A percentile compares a stretch with the other conserved stretches of the same genome.
Evolutionary conservation across 768 basidiomycete species (phyloP).

Genomic region (Lactarius sanguifluus): DNA sequence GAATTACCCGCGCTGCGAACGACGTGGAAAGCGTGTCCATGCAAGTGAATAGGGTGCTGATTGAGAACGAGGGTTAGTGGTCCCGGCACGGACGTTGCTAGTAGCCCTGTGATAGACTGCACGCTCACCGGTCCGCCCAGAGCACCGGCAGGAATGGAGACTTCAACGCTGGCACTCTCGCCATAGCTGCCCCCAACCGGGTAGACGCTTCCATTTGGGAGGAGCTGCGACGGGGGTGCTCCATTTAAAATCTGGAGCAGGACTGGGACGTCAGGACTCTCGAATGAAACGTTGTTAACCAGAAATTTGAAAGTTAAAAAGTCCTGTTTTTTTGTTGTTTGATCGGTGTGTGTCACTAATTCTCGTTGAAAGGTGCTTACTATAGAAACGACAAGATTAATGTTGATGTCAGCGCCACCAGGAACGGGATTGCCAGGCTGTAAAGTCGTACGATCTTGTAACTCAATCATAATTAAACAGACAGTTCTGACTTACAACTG

Average conservation of each 20-base stretch:
- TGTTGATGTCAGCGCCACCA: conserved; percentile 21
- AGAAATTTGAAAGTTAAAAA: conserved; percentile 30
- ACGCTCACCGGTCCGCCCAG: background rate
- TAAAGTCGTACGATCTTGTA: background rate
- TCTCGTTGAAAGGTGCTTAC: conserved; percentile 1
- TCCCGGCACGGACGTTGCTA: background rate
- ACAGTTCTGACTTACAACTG: conserved; percentile 18
- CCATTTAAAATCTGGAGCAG: conserved; percentile 51
- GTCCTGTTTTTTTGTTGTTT: conserved; percentile 1
- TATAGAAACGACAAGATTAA: background rate
- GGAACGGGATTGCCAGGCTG: conserved; percentile 9
- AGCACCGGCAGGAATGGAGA: conserved; percentile 31
- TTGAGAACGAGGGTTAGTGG: background rate
- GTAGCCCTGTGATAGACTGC: background rate
- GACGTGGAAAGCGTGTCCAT: conserved; percentile 23
- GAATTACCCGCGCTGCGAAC: conserved; percentile 21
- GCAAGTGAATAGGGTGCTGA: conserved; percentile 13
- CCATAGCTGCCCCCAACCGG: conserved; percentile 42
- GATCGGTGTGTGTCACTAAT: background rate
- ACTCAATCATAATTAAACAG: background rate
- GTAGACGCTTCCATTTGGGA: conserved; percentile 50
- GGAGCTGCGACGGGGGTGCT: conserved; percentile 32
- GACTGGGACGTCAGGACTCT: conserved; percentile 38
- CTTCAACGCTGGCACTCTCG: conserved; percentile 39
- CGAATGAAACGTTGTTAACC: conserved; percentile 40